Evolutionary conservation across 768 basidiomycete genomes (phyloP).

Genomic region (Peribolospora baueri): DNA sequence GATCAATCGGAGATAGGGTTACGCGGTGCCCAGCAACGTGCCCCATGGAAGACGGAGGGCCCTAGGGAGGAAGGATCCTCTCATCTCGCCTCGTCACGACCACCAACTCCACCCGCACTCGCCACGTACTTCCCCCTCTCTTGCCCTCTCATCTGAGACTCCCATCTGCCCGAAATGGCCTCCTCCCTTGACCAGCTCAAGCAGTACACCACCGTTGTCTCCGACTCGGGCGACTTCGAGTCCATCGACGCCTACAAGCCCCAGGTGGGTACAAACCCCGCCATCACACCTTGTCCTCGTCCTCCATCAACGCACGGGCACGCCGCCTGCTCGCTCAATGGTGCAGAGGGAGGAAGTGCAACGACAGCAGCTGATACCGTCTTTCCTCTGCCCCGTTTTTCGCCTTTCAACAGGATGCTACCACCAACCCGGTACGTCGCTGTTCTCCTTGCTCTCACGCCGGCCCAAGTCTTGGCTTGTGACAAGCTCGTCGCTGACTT

Average conservation of each 20-base stretch:
- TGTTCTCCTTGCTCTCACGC: conserved; percentile 19
- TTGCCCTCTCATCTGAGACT: no score
- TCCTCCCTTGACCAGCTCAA: conserved; percentile 35
- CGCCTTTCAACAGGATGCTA: conserved; percentile 45
- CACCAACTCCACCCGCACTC: no score
- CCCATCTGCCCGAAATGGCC: conserved; percentile 13
- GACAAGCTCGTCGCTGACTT: background rate
- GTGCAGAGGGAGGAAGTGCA: no score
- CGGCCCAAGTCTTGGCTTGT: background rate
- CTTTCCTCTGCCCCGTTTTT: background rate
- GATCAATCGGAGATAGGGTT: no score
- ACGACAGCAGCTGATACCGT: no score
- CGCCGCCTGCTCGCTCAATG: no score
- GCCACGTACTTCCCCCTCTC: no score
- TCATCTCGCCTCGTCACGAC: no score
- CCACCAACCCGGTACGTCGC: conserved; percentile 65
- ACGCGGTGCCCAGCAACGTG: no score
- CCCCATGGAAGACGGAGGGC: no score
- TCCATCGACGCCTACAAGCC: conserved; percentile 91
- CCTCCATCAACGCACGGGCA: background rate
- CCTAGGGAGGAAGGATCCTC: no score
- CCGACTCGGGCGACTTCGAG: conserved; percentile 87
- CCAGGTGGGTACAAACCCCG: conserved; percentile 28
- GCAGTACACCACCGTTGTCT: conserved; percentile 72
- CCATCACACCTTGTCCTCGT: background rate